phyloP scores from a whole-genome alignment of 805 yeast species.

The Lipomyces orientalis region DNA sequence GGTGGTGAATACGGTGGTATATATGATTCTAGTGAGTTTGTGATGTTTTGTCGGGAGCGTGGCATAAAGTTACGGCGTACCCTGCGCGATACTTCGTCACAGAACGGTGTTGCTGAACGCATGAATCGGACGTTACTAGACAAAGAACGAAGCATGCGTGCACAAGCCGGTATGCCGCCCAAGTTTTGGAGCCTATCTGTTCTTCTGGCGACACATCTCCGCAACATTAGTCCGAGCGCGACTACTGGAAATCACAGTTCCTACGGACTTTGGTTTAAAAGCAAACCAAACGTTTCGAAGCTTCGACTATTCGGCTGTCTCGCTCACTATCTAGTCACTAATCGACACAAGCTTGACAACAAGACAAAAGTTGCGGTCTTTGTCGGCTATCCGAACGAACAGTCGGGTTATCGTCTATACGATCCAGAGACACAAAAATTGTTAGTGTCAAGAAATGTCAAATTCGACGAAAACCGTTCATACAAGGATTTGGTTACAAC shows the following conservation, averaged over 20 bases:
- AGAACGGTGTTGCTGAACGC: background rate
- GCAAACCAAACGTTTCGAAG: background rate
- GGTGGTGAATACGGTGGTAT: conserved; percentile 1
- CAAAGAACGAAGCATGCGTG: conserved; percentile 1
- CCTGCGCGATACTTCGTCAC: background rate
- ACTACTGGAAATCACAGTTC: background rate
- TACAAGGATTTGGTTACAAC: too few relatives aligned
- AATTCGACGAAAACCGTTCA: too few relatives aligned
- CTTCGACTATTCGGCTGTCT: background rate
- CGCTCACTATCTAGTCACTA: background rate
- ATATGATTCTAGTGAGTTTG: background rate
- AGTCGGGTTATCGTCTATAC: background rate
- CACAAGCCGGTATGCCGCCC: background rate
- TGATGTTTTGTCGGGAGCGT: background rate
- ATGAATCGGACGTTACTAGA: background rate
- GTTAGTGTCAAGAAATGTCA: background rate
- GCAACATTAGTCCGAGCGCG: background rate
- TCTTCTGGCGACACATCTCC: background rate
- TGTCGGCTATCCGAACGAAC: background rate
- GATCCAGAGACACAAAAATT: background rate
- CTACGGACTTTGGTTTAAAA: background rate
- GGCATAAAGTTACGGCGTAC: background rate
- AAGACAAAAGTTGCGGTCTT: background rate
- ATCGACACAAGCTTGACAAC: background rate
- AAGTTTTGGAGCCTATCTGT: background rate